These are phyloP conservation scores for Termitomyces bulborhizus DNA, from an alignment of 768 basidiomycete species.

Conservation along the genomic window DNA sequence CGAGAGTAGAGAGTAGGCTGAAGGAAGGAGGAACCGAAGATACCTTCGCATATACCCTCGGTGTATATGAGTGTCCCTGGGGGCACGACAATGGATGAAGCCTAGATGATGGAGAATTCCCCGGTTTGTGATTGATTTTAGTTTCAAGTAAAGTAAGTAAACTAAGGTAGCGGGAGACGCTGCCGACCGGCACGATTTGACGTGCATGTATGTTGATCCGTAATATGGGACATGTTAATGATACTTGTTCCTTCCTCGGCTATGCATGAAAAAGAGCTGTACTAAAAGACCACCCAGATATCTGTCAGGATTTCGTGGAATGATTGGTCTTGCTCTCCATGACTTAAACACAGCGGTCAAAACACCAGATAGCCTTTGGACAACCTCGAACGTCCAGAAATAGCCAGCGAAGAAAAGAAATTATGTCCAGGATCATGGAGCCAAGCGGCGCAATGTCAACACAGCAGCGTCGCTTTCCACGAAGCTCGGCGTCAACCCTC, in stretches of 20 bases:
- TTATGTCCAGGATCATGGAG: too few relatives aligned
- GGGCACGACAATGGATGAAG: slow-evolving; percentile 11
- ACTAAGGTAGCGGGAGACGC: background rate
- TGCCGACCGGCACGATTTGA: background rate
- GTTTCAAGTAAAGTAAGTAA: background rate
- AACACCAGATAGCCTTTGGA: too few relatives aligned
- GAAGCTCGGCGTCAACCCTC: slow-evolving; percentile 39
- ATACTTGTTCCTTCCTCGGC: background rate
- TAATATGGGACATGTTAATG: background rate
- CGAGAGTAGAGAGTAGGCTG: slow-evolving; percentile 1
- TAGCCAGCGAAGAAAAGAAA: too few relatives aligned
- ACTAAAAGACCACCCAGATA: background rate
- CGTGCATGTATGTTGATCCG: background rate
- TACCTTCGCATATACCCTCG: slow-evolving; percentile 25
- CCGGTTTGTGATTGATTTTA: background rate
- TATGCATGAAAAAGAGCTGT: background rate
- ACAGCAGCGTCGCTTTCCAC: slow-evolving; percentile 34
- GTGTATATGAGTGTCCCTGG: slow-evolving; percentile 30
- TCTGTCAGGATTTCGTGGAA: background rate
- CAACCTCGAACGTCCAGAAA: too few relatives aligned
- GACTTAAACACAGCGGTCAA: too few relatives aligned
- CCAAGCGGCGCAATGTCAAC: slow-evolving; percentile 29
- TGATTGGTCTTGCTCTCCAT: background rate
- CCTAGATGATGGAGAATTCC: background rate
- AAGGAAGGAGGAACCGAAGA: slow-evolving; percentile 8